These are phyloP conservation scores for Chlamydomonas reinhardtii DNA, from an alignment of 163 green algal genomes.

Conservation along the genomic window DNA sequence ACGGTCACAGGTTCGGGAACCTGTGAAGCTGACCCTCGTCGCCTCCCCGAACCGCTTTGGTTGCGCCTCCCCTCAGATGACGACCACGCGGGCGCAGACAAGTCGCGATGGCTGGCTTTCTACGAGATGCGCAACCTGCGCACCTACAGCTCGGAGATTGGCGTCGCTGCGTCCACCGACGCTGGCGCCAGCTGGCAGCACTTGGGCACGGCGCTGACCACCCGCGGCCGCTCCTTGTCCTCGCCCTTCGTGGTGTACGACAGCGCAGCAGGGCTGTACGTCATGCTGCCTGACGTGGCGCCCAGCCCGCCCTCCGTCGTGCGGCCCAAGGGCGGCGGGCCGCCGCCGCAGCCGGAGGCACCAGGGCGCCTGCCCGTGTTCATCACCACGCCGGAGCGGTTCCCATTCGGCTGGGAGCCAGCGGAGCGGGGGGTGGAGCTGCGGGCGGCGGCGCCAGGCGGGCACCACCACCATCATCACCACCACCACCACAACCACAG, in stretches of 20 bases:
- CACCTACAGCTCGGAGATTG: slow-evolving; percentile 34
- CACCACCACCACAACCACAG: too few relatives aligned
- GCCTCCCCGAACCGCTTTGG: too few relatives aligned
- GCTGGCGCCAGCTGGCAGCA: slow-evolving; percentile 33
- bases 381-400: slow-evolving; percentile 14
- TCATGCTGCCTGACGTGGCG: slow-evolving; percentile 47
- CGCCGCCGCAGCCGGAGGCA: not conserved
- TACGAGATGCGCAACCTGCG: slow-evolving; percentile 49
- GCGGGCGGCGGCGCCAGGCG: too few relatives aligned
- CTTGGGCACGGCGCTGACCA: slow-evolving; percentile 37
- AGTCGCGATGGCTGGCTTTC: not conserved
- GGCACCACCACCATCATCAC: too few relatives aligned
- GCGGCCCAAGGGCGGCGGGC: not conserved
- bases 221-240: slow-evolving; percentile 1
- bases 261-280: slow-evolving; percentile 10
- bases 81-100: too few relatives aligned
- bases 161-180: slow-evolving; percentile 33
- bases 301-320: not conserved
- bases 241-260: slow-evolving; percentile 53
- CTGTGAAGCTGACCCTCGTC: too few relatives aligned
- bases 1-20: too few relatives aligned
- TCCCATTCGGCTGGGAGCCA: slow-evolving; percentile 21
- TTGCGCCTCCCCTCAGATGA: too few relatives aligned
- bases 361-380: not conserved
- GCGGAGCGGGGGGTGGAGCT: not conserved